Conservation (phyloP, 768 basidiomycete species). For the Boletus huronensis region DNA sequence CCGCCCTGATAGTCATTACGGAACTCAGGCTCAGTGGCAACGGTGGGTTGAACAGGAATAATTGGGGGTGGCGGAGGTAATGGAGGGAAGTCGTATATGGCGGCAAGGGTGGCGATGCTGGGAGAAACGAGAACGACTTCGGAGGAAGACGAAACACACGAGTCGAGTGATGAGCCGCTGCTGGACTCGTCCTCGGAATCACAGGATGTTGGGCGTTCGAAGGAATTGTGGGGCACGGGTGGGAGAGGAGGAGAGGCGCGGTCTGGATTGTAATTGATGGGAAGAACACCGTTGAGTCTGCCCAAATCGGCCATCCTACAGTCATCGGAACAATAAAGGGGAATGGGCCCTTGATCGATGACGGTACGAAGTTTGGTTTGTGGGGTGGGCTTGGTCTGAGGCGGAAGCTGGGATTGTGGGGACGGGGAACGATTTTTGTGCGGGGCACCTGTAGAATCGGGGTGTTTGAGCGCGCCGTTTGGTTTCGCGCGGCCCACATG, state of each 20-base stretch:
- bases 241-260: conserved; percentile 40
- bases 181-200: conserved; percentile 42
- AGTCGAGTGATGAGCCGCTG: conserved; percentile 38
- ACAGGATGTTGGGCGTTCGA: conserved; percentile 22
- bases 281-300: conserved; percentile 37
- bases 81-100: conserved; percentile 46
- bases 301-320: conserved; percentile 62
- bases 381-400: conserved; percentile 26
- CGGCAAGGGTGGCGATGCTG: conserved; percentile 38
- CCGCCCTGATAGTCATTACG: conserved; percentile 51
- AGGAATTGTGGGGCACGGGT: conserved; percentile 40
- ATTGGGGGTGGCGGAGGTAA: conserved; percentile 52
- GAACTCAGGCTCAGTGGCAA: conserved; percentile 27
- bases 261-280: conserved; percentile 47
- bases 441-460: conserved; percentile 21
- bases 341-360: conserved; percentile 78
- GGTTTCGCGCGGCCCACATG: conserved; percentile 61
- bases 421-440: conserved; percentile 14
- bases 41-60: conserved; percentile 19
- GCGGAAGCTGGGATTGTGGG: conserved; percentile 19
- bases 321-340: conserved; percentile 81
- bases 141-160: conserved; percentile 27
- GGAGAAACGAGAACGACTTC: conserved; percentile 20
- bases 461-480: conserved; percentile 51
- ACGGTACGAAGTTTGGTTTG: conserved; percentile 55